Percentiles rank a stretch among this genome's conserved stretches.
phyloP scores from a whole-genome alignment of 73 alveolate species.

The Chromera velia region DNA sequence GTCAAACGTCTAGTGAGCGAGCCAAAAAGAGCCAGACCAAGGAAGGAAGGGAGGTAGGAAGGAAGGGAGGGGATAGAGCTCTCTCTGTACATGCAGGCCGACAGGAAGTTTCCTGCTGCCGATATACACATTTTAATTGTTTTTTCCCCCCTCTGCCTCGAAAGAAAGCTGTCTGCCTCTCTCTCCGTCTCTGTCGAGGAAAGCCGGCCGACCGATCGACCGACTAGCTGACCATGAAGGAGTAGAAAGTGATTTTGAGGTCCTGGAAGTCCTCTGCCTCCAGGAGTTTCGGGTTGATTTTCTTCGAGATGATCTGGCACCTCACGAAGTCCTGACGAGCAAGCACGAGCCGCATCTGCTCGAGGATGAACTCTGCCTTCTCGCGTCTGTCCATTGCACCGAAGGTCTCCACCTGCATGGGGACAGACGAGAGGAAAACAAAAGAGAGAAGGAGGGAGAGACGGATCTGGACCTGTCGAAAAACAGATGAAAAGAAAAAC shows the following conservation, averaged over 20 bases:
- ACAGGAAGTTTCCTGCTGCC: background rate
- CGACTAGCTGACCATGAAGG: constrained; percentile 48
- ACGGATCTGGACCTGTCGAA: constrained; percentile 15
- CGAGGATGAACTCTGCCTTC: constrained; percentile 64
- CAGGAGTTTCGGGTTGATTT: constrained; percentile 53
- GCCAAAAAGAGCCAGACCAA: too few relatives aligned
- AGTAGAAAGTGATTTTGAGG: constrained; percentile 51
- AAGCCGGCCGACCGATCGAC: too few relatives aligned
- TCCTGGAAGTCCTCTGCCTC: constrained; percentile 60
- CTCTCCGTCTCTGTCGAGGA: constrained; percentile 49
- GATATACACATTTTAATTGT: background rate
- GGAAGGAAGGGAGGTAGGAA: too few relatives aligned
- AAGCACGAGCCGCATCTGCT: constrained; percentile 59
- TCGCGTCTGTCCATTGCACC: constrained; percentile 65
- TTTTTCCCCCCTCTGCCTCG: background rate
- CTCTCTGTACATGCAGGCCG: too few relatives aligned
- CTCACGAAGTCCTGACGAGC: constrained; percentile 59
- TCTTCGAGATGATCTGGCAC: constrained; percentile 53
- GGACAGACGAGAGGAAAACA: too few relatives aligned
- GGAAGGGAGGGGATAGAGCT: too few relatives aligned
- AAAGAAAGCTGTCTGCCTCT: background rate
- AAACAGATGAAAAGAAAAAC: too few relatives aligned
- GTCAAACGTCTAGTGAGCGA: too few relatives aligned
- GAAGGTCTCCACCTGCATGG: constrained; percentile 57
- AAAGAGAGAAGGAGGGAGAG: too few relatives aligned